Conservation (phyloP, 345 rosid species). For the Psidium guajava region DNA sequence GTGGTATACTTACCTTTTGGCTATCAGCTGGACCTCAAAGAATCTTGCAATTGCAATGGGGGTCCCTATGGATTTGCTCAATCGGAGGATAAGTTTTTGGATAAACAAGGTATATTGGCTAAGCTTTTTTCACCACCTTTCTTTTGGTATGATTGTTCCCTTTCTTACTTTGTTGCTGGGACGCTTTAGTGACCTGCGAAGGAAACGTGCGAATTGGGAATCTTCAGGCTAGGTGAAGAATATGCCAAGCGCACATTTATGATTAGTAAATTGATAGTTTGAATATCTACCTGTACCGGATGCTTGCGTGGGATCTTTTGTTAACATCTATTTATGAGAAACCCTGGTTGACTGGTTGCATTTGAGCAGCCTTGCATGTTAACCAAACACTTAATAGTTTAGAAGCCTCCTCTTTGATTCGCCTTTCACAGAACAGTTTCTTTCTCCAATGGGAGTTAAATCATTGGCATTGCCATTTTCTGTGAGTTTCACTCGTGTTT, state of each 20-base stretch:
- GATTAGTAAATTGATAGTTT: background rate
- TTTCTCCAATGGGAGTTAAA: background rate
- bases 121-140: background rate
- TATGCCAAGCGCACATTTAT: background rate
- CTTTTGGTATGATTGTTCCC: background rate
- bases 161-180: background rate
- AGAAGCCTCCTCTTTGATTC: background rate
- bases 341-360: background rate
- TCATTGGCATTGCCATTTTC: background rate
- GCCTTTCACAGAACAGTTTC: background rate
- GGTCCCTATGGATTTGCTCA: slow-evolving; percentile 57
- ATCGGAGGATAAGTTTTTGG: slow-evolving; percentile 78
- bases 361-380: background rate
- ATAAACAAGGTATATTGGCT: slow-evolving; percentile 59
- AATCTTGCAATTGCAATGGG: slow-evolving; percentile 66
- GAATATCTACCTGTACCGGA: background rate
- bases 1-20: background rate
- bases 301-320: background rate
- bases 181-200: background rate
- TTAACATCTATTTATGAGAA: background rate
- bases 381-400: background rate
- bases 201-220: background rate
- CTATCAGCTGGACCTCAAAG: slow-evolving; percentile 70
- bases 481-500: background rate
- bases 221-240: background rate